These are phyloP conservation scores for Hanseniaspora meyeri DNA, from an alignment of 805 yeast genomes.

Conservation along the genomic window DNA sequence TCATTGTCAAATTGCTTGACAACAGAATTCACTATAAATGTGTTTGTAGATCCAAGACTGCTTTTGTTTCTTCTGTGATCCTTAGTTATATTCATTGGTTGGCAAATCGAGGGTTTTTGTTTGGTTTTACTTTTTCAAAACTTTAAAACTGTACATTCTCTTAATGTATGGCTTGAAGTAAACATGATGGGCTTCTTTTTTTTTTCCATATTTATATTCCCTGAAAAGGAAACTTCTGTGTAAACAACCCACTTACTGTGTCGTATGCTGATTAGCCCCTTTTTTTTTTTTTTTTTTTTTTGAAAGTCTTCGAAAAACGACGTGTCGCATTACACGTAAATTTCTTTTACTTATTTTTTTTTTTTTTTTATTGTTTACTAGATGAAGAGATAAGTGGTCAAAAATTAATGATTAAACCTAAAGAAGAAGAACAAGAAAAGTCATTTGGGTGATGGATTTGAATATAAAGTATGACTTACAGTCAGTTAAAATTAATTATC, in stretches of 20 bases:
- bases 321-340: too few relatives aligned
- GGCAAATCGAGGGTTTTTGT: background rate
- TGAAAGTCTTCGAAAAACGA: too few relatives aligned
- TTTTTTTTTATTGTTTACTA: too few relatives aligned
- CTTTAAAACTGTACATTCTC: background rate
- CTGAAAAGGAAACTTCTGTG: background rate
- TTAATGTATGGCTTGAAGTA: background rate
- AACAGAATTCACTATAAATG: constrained; percentile 11
- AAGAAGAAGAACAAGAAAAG: too few relatives aligned
- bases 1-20: constrained; percentile 9
- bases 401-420: too few relatives aligned
- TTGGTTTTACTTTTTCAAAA: background rate
- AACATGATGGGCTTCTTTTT: background rate
- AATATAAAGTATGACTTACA: background rate
- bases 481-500: background rate
- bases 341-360: too few relatives aligned
- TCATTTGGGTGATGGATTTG: background rate
- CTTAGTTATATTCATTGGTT: background rate
- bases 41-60: constrained; percentile 5
- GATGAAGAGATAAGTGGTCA: too few relatives aligned
- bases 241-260: background rate
- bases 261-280: too few relatives aligned
- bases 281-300: too few relatives aligned
- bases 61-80: constrained; percentile 9
- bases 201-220: background rate